A percentile compares a stretch with the other conserved stretches of the same genome.
phyloP scores from a whole-genome alignment of 768 basidiomycete genomes.

The Boletus subparvulus region DNA sequence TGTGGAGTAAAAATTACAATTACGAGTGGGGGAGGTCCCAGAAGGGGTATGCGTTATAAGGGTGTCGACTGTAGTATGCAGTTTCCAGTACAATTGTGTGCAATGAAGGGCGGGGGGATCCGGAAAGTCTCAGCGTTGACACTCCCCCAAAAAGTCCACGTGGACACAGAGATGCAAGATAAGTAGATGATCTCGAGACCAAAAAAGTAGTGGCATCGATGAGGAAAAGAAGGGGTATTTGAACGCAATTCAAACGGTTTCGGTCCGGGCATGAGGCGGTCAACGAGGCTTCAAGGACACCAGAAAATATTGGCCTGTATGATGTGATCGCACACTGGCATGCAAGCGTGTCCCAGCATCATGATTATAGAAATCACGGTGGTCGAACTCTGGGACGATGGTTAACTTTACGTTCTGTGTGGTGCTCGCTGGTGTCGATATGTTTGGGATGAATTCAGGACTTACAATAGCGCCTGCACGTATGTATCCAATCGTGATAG shows the following conservation, averaged over 20 bases:
- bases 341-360: neutral
- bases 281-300: slow-evolving; percentile 18
- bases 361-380: neutral
- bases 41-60: too few relatives aligned
- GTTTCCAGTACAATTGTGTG: too few relatives aligned
- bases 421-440: neutral
- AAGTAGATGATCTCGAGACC: neutral
- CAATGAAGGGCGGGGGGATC: too few relatives aligned
- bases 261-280: slow-evolving; percentile 3
- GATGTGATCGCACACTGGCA: neutral
- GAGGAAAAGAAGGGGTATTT: neutral
- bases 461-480: neutral
- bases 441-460: neutral
- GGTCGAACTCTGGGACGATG: neutral
- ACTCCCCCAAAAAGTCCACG: neutral
- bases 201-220: neutral
- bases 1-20: too few relatives aligned
- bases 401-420: neutral
- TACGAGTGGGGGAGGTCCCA: too few relatives aligned
- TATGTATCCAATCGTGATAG: neutral
- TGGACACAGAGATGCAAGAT: neutral
- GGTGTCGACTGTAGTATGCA: too few relatives aligned
- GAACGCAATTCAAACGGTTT: neutral
- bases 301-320: neutral
- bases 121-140: neutral